A percentile compares a stretch with the other conserved stretches of the same genome.
phyloP scores from a whole-genome alignment of 306 rosid genomes.

The Medicago ruthenica region DNA sequence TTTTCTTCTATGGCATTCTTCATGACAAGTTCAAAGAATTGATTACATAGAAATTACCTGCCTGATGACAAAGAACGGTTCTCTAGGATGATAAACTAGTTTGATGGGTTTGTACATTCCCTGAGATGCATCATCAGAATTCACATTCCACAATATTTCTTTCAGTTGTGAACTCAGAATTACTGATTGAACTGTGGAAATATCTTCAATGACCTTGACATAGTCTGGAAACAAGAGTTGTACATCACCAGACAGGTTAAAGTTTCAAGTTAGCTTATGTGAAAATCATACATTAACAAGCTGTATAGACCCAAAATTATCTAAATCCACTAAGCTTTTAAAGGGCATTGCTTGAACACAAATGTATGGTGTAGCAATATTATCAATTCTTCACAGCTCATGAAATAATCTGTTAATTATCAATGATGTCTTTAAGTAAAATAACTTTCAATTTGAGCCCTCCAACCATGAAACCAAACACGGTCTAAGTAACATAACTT shows the following conservation, averaged over 20 bases:
- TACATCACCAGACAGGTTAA: constrained; percentile 25
- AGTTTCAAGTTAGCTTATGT: background rate
- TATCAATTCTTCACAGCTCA: too few species aligned
- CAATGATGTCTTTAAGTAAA: too few species aligned
- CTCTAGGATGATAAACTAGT: constrained; percentile 80
- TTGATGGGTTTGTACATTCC: constrained; percentile 79
- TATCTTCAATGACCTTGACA: constrained; percentile 60
- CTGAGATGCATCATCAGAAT: constrained; percentile 55
- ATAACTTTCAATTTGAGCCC: too few species aligned
- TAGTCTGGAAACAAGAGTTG: constrained; percentile 61
- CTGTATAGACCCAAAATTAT: background rate
- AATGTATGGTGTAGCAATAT: background rate
- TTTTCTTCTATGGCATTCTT: constrained; percentile 9
- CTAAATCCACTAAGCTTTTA: background rate
- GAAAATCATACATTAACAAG: constrained; percentile 5
- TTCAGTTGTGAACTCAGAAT: constrained; percentile 79
- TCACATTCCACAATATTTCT: constrained; percentile 70
- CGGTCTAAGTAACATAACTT: too few species aligned
- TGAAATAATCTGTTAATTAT: too few species aligned
- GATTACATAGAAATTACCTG: constrained; percentile 63
- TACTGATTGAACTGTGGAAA: constrained; percentile 72
- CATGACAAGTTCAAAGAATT: constrained; percentile 12
- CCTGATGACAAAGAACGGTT: constrained; percentile 84
- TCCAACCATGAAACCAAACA: too few species aligned
- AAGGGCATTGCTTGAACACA: background rate